Evolutionary conservation across 1,139 yeast genomes (phyloP), one percentile per base, ranked within the genome.

Genomic region (Torulaspora pretoriensis): DNA sequence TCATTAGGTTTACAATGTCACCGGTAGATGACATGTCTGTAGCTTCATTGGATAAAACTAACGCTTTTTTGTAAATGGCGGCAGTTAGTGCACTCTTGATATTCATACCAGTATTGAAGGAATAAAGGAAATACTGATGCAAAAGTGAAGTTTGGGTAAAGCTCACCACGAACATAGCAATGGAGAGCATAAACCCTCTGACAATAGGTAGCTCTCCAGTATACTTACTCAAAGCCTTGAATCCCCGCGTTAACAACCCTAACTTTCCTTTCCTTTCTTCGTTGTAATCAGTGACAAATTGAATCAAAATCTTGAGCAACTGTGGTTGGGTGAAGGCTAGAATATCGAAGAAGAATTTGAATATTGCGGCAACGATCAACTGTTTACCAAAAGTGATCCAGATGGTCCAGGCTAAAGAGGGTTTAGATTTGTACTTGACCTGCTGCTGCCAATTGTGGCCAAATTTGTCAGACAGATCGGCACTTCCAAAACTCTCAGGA

Each of bases 1-100:
- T 84, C 97, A 90, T 90, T 60, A 92, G 74, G 60, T 94, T 92
- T 44, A 92, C 98, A 59, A 94, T 88, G 63, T 94, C 98, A 64
- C 98, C 98, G n/a, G 96, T 88, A 23, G 88, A 78, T 41, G 88
- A 81, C 43, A 77, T 73, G 45, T 80, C 83, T 45, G 87, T 81
- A 7, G 95, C 84, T 60, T 92, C 97, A 56, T 81, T 85, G 2
- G 96, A 87, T 49, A 94, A 73, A 7, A 77, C 78, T 51, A 94
- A 70, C 0, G 97, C 74, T 65, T 92, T 92, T 55, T 81, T 74
- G 67, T 89, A 94, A 47, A 92, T 79, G 14, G 86, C 74, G 1
- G 95, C 75, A 2, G 86, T 86, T 56, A 92, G 72, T 0, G 95
- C 77, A 23, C 96, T 78, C 64, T 84, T 87, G 50, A 90, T 78